A percentile compares a stretch with the other conserved stretches of the same genome.
Conservation (phyloP, 2,329 filamentous ascomycete genomes). For the Apiospora aurea region DNA sequence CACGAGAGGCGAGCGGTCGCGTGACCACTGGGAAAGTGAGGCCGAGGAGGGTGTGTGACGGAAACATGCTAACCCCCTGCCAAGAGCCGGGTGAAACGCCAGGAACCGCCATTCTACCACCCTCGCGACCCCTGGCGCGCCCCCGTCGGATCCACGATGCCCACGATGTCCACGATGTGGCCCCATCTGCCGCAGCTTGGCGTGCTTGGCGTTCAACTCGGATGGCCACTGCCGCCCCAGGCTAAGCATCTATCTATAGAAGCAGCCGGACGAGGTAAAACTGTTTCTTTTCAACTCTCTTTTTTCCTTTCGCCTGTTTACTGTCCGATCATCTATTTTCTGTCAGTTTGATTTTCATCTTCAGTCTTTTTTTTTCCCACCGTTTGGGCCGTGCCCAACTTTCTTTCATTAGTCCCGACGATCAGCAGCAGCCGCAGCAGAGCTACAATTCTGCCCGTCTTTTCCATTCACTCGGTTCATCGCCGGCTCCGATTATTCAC, state of each 20-base stretch:
- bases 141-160: no score
- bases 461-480: background rate
- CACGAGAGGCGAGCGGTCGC: background rate
- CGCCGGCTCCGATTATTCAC: background rate
- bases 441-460: background rate
- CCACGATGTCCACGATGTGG: background rate
- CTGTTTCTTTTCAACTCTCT: background rate
- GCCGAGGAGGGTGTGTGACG: background rate
- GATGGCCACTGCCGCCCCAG: background rate
- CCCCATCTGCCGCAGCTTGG: conserved; percentile 13
- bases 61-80: conserved; percentile 15
- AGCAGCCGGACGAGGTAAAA: background rate
- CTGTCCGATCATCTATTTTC: background rate
- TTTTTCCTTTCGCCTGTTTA: background rate
- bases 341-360: background rate
- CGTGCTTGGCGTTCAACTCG: background rate
- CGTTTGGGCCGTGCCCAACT: conserved; percentile 10
- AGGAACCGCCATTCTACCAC: background rate
- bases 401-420: background rate
- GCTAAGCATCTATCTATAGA: background rate
- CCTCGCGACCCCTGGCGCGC: no score
- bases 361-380: background rate
- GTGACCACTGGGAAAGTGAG: background rate
- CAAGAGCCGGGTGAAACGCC: conserved; percentile 12
- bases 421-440: conserved; percentile 3